Percentiles rank a stretch among this genome's conserved stretches.
Conservation (phyloP, 2,329 filamentous ascomycete species). For the Aspergillus sp. region DNA sequence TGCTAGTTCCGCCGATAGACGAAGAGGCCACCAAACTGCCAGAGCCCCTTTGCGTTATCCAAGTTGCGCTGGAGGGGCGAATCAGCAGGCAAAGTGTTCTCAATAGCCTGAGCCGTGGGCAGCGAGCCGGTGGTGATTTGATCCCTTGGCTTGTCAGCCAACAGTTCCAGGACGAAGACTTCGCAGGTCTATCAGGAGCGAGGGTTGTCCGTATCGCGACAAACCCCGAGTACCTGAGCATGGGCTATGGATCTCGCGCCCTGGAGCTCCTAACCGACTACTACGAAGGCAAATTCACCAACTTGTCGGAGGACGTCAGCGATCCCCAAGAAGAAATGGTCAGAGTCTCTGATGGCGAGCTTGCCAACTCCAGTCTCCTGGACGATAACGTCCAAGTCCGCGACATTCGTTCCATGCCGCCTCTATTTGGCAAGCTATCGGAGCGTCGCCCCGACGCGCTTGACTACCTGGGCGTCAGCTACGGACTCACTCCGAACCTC, state of each 20-base stretch:
- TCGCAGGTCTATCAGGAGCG: constrained; percentile 84
- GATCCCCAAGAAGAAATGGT: constrained; percentile 52
- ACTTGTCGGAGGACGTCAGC: constrained; percentile 62
- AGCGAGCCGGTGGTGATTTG: constrained; percentile 80
- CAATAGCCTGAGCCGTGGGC: constrained; percentile 78
- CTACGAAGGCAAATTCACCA: constrained; percentile 87
- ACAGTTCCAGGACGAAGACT: constrained; percentile 96
- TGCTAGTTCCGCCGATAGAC: constrained; percentile 76
- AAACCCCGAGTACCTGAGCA: constrained; percentile 81
- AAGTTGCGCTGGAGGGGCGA: constrained; percentile 86
- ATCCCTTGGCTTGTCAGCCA: constrained; percentile 97
- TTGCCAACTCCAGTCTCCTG: constrained; percentile 64
- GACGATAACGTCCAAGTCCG: constrained; percentile 83
- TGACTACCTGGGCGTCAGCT: constrained; percentile 93
- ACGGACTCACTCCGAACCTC: constrained; percentile 74
- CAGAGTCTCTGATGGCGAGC: constrained; percentile 71
- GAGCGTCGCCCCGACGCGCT: constrained; percentile 71
- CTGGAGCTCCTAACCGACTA: constrained; percentile 81
- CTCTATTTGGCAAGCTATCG: constrained; percentile 77
- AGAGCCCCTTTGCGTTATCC: constrained; percentile 88
- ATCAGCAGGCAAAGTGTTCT: constrained; percentile 91
- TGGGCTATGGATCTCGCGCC: constrained; percentile 89
- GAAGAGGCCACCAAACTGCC: constrained; percentile 71
- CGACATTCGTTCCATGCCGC: constrained; percentile 85
- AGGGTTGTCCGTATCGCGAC: constrained; percentile 90